Evolutionary conservation across 2,329 filamentous ascomycete genomes (phyloP), one percentile per base, ranked within the genome.

Genomic region (Fusarium newnesense): DNA sequence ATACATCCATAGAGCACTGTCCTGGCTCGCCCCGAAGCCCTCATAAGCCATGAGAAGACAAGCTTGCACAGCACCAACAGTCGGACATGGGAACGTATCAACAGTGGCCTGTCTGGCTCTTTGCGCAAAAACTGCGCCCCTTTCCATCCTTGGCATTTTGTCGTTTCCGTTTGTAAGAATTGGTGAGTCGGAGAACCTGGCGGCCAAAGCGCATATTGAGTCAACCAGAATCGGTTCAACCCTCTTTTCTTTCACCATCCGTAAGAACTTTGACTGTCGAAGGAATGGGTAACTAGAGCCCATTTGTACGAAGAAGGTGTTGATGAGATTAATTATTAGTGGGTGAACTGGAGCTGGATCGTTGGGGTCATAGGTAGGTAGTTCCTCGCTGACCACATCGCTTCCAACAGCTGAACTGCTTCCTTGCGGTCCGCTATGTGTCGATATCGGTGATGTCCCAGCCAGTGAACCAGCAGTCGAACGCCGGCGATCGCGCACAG

Each of bases 1-100:
- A 78, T 97, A 97, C 94, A 97, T 97, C 94, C 95, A 97, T 11
- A 97, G 82, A 1, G 94, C 94, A 79, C 94, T 97, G 78, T 97
- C 95, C 76, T 95, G 93, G 73, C 94, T 94, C 16, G 93, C 93
- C 2, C 94, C 95, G 75, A 97, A 97, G 47, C 95, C 92, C 74
- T 97, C 94, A 78, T 97, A 97, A 0, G 94, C 94, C 82, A 97
- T 89, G 34, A 97, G 84, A 16, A 97, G 83, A 54, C 92, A 95
- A 2, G 94, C 94, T 76, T 97, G 95, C 1, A 96, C 93, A 15
- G 94, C 94, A 30, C 93, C 92, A 2, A 97, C 91, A 5, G 92
- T 94, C 0, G 94, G 94, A 69, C 93, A 96, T 2, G 93, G 89
- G 71, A 97, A 95, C 0, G 92, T 93, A 75, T 97, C 94, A 9